Evolutionary conservation across 139 green algal genomes (phyloP).

Genomic region (Penium margaritaceum): DNA sequence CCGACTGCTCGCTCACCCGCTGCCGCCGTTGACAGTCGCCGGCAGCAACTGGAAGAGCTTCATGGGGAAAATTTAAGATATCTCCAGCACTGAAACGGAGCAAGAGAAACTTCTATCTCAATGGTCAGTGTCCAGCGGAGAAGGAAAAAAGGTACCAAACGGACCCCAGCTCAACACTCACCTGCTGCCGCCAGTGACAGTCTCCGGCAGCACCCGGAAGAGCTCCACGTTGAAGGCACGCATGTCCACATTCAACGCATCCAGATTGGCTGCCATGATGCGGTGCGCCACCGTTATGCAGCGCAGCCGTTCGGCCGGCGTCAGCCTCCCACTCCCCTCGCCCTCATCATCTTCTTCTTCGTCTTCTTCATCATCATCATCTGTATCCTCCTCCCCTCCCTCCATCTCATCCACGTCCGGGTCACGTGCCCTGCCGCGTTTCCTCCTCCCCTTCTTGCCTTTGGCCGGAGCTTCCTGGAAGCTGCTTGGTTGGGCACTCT

Average conservation of each 20-base stretch:
- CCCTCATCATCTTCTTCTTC: too few species aligned
- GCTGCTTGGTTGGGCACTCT: too few species aligned
- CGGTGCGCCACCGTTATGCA: conserved; percentile 30
- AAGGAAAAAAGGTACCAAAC: too few species aligned
- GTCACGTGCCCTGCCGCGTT: background rate
- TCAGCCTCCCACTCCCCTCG: too few species aligned
- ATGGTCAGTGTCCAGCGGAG: background rate
- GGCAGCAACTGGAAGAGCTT: too few species aligned
- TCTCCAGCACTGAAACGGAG: background rate
- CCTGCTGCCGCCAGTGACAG: too few species aligned
- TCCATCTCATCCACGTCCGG: background rate
- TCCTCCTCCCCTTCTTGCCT: too few species aligned
- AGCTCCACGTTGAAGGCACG: conserved; percentile 36
- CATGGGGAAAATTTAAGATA: background rate
- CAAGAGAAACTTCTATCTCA: too few species aligned
- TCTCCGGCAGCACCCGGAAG: conserved; percentile 42
- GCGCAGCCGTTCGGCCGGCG: conserved; percentile 17
- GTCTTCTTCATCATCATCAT: conserved; percentile 7
- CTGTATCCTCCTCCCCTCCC: background rate
- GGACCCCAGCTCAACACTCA: too few species aligned
- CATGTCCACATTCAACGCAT: conserved; percentile 50
- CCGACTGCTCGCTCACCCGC: too few species aligned
- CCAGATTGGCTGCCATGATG: conserved; percentile 44
- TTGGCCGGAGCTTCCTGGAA: too few species aligned
- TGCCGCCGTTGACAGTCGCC: too few species aligned